Evolutionary conservation across 2,329 filamentous ascomycete species (phyloP).

Genomic region (Claviceps digitariae): DNA sequence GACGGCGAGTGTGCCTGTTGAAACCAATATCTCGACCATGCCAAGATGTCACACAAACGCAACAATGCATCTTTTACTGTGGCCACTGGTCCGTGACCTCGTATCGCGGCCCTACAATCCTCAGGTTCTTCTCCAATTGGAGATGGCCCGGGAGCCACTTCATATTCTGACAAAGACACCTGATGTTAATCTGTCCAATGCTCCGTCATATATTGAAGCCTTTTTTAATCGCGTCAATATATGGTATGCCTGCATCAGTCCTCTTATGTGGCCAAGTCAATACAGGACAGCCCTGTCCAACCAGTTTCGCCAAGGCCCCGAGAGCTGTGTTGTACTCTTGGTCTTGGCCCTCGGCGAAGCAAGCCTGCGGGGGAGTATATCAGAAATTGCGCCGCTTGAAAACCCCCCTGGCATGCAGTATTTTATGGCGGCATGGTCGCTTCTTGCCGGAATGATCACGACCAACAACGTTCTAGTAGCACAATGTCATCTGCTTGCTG

Average conservation of each 20-base stretch:
- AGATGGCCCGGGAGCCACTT: conserved; percentile 67
- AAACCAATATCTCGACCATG: too few relatives aligned
- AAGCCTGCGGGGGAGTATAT: too few relatives aligned
- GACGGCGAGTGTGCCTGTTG: too few relatives aligned
- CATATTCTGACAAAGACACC: conserved; percentile 50
- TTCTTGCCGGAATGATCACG: too few relatives aligned
- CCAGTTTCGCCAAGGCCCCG: conserved; percentile 63
- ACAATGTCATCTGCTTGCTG: too few relatives aligned
- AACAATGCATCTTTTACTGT: conserved; percentile 63
- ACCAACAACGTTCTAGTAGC: too few relatives aligned
- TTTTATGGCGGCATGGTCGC: too few relatives aligned
- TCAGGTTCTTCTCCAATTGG: conserved; percentile 67
- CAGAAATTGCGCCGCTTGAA: too few relatives aligned
- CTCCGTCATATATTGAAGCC: conserved; percentile 59
- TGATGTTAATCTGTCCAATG: conserved; percentile 58
- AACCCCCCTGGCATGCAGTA: too few relatives aligned
- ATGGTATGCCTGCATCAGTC: conserved; percentile 78
- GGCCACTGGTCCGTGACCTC: conserved; percentile 66
- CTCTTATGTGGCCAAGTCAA: conserved; percentile 64
- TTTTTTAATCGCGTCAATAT: conserved; percentile 74
- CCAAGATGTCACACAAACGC: conserved; percentile 74
- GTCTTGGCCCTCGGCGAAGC: too few relatives aligned
- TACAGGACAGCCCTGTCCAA: conserved; percentile 63
- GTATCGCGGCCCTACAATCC: conserved; percentile 68
- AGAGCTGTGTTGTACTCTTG: too few relatives aligned